These are phyloP conservation scores for Leccinellum luteum DNA, from an alignment of 768 basidiomycete genomes.

Conservation along the genomic window DNA sequence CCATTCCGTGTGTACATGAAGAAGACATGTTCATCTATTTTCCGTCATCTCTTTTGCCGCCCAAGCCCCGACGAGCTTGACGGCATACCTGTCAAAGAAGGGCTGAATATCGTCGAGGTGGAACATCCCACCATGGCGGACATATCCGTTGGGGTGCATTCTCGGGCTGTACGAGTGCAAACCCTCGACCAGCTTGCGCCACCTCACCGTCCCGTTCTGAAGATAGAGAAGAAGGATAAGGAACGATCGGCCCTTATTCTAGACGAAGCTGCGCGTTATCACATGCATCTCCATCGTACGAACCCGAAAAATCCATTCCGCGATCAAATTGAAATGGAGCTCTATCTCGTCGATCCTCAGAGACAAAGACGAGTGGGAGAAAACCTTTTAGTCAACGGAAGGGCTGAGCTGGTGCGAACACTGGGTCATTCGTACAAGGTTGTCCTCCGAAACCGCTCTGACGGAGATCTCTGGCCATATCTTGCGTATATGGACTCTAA, in stretches of 20 bases:
- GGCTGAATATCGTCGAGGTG: slow-evolving; percentile 47
- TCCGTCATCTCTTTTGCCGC: slow-evolving; percentile 42
- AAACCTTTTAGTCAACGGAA: slow-evolving; percentile 48
- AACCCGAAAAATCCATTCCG: slow-evolving; percentile 48
- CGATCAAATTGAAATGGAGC: slow-evolving; percentile 50
- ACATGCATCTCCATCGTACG: slow-evolving; percentile 52
- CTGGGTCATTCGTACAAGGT: slow-evolving; percentile 45
- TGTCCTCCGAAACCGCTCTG: slow-evolving; percentile 48
- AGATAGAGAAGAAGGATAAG: slow-evolving; percentile 36
- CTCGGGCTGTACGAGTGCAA: slow-evolving; percentile 41
- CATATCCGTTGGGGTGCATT: slow-evolving; percentile 46
- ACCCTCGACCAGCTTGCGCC: slow-evolving; percentile 43
- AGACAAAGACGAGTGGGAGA: slow-evolving; percentile 42
- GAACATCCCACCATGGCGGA: slow-evolving; percentile 45
- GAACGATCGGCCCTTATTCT: slow-evolving; percentile 40
- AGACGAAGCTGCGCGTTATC: slow-evolving; percentile 57
- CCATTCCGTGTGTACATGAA: slow-evolving; percentile 56
- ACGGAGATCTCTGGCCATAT: slow-evolving; percentile 59
- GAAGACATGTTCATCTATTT: slow-evolving; percentile 46
- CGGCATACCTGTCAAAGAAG: slow-evolving; percentile 35
- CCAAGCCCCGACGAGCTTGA: slow-evolving; percentile 32
- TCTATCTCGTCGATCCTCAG: slow-evolving; percentile 47
- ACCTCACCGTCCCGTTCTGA: slow-evolving; percentile 35
- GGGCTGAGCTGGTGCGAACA: slow-evolving; percentile 46
- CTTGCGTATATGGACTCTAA: slow-evolving; percentile 60